phyloP scores from a whole-genome alignment of 1,139 yeast species.

The Protomyces inundatus region DNA sequence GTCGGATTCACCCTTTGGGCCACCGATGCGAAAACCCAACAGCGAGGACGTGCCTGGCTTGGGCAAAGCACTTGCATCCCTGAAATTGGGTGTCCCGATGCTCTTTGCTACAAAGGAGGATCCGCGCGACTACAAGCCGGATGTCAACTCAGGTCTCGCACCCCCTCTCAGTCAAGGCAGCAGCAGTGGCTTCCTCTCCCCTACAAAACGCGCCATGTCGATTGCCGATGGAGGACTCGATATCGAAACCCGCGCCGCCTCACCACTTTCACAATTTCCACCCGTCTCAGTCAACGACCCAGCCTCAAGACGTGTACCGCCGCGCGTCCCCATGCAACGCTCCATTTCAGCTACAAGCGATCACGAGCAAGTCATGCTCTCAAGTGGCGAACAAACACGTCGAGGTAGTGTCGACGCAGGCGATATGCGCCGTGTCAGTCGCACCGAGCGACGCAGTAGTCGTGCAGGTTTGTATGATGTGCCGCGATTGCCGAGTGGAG shows the following conservation, averaged over 20 bases:
- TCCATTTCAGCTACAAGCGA: background rate
- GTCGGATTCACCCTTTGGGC: background rate
- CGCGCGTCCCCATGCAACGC: background rate
- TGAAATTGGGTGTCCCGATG: background rate
- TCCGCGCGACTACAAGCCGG: background rate
- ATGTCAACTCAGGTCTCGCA: background rate
- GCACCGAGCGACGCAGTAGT: background rate
- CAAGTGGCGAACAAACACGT: background rate
- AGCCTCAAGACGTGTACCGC: background rate
- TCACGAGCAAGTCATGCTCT: background rate
- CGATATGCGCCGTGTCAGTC: background rate
- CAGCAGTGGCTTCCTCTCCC: background rate
- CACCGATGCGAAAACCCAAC: background rate
- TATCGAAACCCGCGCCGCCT: background rate
- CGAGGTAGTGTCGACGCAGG: background rate
- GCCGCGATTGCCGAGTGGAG: slow-evolving; percentile 22
- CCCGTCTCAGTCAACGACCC: background rate
- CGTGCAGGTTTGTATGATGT: slow-evolving; percentile 11
- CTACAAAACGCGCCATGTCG: background rate
- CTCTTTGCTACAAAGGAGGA: background rate
- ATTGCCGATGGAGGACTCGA: background rate
- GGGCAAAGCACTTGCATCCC: background rate
- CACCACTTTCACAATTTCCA: background rate
- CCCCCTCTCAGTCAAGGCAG: background rate
- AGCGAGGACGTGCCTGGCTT: background rate